These are phyloP conservation scores for Tetrapisispora arboricola DNA, from an alignment of 805 yeast genomes.

Conservation along the genomic window DNA sequence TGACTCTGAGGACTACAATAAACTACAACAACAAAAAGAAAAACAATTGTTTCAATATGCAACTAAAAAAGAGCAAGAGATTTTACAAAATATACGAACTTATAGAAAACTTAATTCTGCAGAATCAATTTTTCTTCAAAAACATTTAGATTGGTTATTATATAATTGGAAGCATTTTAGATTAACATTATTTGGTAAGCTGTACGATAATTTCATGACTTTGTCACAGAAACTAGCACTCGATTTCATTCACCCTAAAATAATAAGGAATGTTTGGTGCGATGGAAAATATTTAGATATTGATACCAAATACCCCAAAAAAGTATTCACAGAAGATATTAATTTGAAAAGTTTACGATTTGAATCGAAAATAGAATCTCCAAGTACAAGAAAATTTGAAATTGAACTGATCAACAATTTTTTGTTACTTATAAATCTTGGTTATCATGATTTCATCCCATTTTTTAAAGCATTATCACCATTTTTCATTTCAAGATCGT, in stretches of 20 bases:
- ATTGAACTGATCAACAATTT: conserved; percentile 36
- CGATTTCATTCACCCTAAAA: conserved; percentile 47
- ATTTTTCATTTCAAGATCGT: conserved; percentile 34
- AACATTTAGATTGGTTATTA: conserved; percentile 34
- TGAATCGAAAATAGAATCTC: conserved; percentile 24
- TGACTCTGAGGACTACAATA: conserved; percentile 13
- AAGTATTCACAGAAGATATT: conserved; percentile 12
- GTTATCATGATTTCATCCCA: conserved; percentile 33
- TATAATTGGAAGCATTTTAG: conserved; percentile 34
- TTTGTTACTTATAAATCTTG: conserved; percentile 41
- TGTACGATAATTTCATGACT: conserved; percentile 43
- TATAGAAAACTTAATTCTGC: conserved; percentile 32
- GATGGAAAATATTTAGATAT: conserved; percentile 29
- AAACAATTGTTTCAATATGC: conserved; percentile 24
- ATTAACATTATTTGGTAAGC: conserved; percentile 40
- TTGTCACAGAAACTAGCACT: conserved; percentile 43
- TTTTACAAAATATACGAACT: conserved; percentile 22
- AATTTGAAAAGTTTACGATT: conserved; percentile 16
- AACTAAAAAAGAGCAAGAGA: conserved; percentile 17
- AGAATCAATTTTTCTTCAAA: conserved; percentile 33
- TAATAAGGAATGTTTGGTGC: conserved; percentile 43
- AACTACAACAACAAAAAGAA: conserved; percentile 22
- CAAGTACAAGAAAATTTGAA: conserved; percentile 32
- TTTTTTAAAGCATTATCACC: conserved; percentile 36
- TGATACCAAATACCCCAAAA: conserved; percentile 15